phyloP scores from a whole-genome alignment of 2,329 filamentous ascomycete genomes.

The Ophiostoma sp. region DNA sequence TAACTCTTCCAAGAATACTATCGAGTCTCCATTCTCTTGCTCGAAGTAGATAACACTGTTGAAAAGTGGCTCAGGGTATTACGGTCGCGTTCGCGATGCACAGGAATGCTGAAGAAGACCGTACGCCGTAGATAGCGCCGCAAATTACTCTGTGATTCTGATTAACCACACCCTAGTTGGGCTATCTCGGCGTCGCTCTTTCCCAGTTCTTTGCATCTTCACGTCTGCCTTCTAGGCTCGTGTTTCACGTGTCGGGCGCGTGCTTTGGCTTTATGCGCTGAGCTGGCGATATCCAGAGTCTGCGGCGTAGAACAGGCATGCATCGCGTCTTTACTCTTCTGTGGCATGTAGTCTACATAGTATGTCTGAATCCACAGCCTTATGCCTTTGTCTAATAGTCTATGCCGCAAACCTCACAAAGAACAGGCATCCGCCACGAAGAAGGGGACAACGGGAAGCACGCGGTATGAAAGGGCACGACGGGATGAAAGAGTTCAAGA shows the following conservation, averaged over 20 bases:
- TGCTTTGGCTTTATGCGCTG: neutral
- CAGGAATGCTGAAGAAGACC: conserved; percentile 3
- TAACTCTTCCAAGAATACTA: neutral
- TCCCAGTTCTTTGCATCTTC: neutral
- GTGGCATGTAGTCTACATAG: neutral
- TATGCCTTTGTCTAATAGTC: neutral
- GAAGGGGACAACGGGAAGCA: neutral
- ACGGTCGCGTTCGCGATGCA: neutral
- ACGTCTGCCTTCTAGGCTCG: neutral
- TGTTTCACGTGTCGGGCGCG: neutral
- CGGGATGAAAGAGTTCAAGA: neutral
- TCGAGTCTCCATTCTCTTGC: neutral
- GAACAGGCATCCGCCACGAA: neutral
- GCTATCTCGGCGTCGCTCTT: neutral
- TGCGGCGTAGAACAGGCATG: neutral
- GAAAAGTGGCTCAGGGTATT: neutral
- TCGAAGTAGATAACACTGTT: neutral
- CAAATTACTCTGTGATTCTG: neutral
- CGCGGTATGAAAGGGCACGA: neutral
- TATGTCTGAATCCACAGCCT: neutral
- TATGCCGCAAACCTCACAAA: neutral
- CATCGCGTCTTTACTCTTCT: neutral
- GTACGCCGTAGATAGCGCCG: neutral
- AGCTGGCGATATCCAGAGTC: neutral
- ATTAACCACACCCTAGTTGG: neutral